Evolutionary conservation across 2,329 filamentous ascomycete genomes (phyloP), one percentile per base, ranked within the genome.

Genomic region (Aspergillus amoenus): DNA sequence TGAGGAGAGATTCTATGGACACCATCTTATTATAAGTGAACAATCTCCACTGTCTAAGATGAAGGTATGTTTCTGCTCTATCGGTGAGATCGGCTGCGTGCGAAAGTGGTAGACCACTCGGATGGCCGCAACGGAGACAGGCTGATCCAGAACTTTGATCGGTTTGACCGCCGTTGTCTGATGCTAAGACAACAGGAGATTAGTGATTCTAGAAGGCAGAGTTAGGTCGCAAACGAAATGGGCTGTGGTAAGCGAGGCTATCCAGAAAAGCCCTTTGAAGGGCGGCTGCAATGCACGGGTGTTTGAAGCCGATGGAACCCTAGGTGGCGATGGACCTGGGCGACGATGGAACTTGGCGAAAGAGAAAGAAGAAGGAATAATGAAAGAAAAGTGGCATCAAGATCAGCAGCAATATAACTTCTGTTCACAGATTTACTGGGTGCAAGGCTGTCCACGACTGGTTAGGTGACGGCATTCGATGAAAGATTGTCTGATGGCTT

Each of bases 1-100:
- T 90, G 69, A 89, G 82, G 66, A 90, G 80, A 62, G 84, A 86
- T 39, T 84, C 79, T 63, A 89, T 79, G 47, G 87, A 85, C 59
- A 88, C 73, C 87, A 89, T 89, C 59, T 52, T 45, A 42, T 52
- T 45, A 42, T 52, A 37, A n/a, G 17, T 12, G 39, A 15, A 21
- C 3, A 22, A 12, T 17, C 41, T 37, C 41, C 24, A 11, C 18
- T 17, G 32, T 39, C 51, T 18, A 34, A 42, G 47, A 56, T 27
- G 48, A 41, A 37, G 2, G 44, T n/a, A 30, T 34, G 9, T 47
- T 32, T 18, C 32, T 40, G 42, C 39, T 57, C 17, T 52, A 9
- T 56, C 30, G 44, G 43, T 53, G 43, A 46, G 51, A 30, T 53
- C 27, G 48, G 27, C 9, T 32, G 11, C 32, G 13, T 24, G 32